Conservation (phyloP, 2,329 filamentous ascomycete genomes). For the Chalaropsis thielavioides region DNA sequence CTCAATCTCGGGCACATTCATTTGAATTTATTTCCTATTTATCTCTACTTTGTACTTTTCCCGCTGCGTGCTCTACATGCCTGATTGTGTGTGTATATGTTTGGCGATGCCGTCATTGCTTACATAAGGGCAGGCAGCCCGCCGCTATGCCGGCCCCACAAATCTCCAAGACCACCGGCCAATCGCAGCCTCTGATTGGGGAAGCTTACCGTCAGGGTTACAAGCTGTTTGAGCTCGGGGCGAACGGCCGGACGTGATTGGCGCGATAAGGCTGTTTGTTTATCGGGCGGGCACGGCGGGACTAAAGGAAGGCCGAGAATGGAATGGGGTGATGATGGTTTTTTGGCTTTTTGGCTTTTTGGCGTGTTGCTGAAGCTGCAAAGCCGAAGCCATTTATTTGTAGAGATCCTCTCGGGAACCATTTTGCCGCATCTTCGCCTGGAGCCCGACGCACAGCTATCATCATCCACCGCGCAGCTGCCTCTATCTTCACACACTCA, state of each 20-base stretch:
- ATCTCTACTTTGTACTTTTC: conserved; percentile 17
- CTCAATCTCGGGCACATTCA: conserved; percentile 19
- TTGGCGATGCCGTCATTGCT: conserved; percentile 5
- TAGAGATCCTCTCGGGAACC: too few relatives aligned
- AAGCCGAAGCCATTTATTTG: too few relatives aligned
- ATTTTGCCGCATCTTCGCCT: neutral
- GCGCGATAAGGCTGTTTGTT: neutral
- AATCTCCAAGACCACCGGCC: neutral
- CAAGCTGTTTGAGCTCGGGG: neutral
- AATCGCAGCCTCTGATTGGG: neutral
- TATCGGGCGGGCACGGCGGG: neutral
- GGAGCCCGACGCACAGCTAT: neutral
- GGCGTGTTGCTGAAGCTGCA: too few relatives aligned
- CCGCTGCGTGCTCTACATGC: conserved; percentile 9
- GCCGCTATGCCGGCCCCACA: neutral
- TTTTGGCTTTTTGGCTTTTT: neutral
- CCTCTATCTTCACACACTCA: too few relatives aligned
- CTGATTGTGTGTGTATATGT: conserved; percentile 20
- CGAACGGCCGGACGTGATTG: neutral
- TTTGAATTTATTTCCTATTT: conserved; percentile 13
- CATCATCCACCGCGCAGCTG: neutral
- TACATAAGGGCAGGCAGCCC: neutral
- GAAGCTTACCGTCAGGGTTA: neutral
- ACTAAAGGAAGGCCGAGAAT: neutral
- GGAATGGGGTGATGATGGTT: neutral